Evolutionary conservation across 208 protist species (phyloP), one percentile per base, ranked within the genome.

Genomic region (Leishmania tarentolae): DNA sequence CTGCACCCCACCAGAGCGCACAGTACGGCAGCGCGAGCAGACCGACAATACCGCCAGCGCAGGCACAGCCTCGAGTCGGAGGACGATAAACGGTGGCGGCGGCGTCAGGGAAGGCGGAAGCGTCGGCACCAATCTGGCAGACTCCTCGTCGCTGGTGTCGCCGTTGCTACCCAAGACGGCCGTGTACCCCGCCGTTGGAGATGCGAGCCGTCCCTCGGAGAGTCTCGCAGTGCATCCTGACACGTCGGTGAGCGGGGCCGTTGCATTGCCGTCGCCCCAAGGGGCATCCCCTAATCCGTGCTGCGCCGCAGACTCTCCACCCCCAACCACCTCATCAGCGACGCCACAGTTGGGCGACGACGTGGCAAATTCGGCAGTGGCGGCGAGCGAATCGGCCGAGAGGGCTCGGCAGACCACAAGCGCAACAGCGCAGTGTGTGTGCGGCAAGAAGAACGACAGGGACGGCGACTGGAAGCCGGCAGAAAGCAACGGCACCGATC

Each of bases 1-100:
- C 86, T 88, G 80, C 79, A 80, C 79, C 28, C 86, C 86, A 52
- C 86, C 82, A 6, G 86, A 88, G 80, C 86, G 86, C 40, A 74
- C 79, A 31, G 79, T 88, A 61, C 81, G 86, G 31, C 77, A 80
- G 59, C 81, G 74, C 6, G 78, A 82, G 52, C 74, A 50, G 52
- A 4, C 78, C n/a, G 70, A 82, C 0, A 68, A 65, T 9, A 66
- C 21, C 31, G 28, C 9, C 35, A 73, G 75, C 65, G 63, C 52
- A 42, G 50, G 59, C 31, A 78, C 81, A 15, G 70, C 70, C 0
- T 69, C 31, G 46, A 76, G 50, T 40, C 44, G 74, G 19, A 50
- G 47, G 35, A 40, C 80, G 56, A 84, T 56, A 28, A 63, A 40
- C 15, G 70, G 50, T 13, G 37, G 50, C 0, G 19, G 42, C 28